A percentile compares a stretch with the other conserved stretches of the same genome.
phyloP scores from a whole-genome alignment of 2,329 filamentous ascomycete species.

The Thelonectria olida region DNA sequence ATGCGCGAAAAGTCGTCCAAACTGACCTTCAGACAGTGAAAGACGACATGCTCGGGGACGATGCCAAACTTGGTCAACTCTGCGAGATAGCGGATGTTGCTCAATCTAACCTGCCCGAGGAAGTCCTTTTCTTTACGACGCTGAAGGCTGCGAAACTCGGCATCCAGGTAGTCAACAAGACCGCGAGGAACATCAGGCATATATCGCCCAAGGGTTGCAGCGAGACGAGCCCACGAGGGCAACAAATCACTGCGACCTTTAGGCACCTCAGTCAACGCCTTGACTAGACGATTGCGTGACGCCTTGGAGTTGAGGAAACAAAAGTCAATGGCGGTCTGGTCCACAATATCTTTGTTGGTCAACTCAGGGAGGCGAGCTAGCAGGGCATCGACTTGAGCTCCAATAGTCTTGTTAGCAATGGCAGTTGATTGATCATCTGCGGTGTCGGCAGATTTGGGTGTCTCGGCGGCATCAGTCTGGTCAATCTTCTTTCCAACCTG shows the following conservation, averaged over 20 bases:
- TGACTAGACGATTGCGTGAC: constrained; percentile 91
- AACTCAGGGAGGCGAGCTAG: constrained; percentile 89
- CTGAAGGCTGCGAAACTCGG: constrained; percentile 96
- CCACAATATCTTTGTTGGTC: constrained; percentile 89
- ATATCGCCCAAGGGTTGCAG: constrained; percentile 92
- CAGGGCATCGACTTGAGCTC: constrained; percentile 93
- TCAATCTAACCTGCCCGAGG: constrained; percentile 88
- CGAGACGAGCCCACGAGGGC: constrained; percentile 89
- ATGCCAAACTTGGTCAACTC: constrained; percentile 98
- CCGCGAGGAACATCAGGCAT: constrained; percentile 95
- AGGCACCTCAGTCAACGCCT: constrained; percentile 91
- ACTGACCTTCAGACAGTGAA: constrained; percentile 97
- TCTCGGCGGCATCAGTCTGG: constrained; percentile 56
- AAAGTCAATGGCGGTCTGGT: constrained; percentile 94
- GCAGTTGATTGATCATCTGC: constrained; percentile 88
- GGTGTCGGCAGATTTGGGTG: constrained; percentile 61
- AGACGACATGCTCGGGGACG: constrained; percentile 97
- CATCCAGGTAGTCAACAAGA: constrained; percentile 90
- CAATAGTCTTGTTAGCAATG: constrained; percentile 97
- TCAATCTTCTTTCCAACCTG: constrained; percentile 81
- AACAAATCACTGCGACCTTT: constrained; percentile 93
- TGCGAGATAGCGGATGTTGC: constrained; percentile 96
- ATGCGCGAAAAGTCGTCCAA: constrained; percentile 97
- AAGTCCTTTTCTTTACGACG: constrained; percentile 98
- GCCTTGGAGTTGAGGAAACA: constrained; percentile 99